phyloP scores from a whole-genome alignment of 1,284 basidiomycete genomes.

The Ustilago tritici region DNA sequence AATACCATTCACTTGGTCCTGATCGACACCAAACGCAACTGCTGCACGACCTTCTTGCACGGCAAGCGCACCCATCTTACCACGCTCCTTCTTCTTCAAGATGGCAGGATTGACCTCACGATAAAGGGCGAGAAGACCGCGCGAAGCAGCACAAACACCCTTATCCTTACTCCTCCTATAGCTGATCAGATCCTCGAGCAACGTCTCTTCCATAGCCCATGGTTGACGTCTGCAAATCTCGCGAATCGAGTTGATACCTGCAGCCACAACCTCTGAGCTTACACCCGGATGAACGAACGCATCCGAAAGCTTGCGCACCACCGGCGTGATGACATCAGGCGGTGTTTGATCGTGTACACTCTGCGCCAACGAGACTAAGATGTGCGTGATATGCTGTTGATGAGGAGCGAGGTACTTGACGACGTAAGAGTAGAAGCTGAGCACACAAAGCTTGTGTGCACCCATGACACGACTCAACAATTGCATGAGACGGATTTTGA shows the following conservation, averaged over 20 bases:
- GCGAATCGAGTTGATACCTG: conserved; percentile 92
- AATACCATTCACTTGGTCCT: conserved; percentile 80
- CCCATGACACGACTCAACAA: conserved; percentile 96
- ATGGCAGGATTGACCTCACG: conserved; percentile 94
- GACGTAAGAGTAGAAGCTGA: conserved; percentile 97
- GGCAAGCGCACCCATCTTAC: conserved; percentile 64
- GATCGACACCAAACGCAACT: conserved; percentile 82
- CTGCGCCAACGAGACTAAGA: conserved; percentile 94
- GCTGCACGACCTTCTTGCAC: conserved; percentile 52
- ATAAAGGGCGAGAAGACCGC: conserved; percentile 91
- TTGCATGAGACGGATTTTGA: conserved; percentile 97
- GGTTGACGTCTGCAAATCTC: conserved; percentile 94
- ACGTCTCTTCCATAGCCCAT: conserved; percentile 92
- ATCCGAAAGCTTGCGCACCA: conserved; percentile 89
- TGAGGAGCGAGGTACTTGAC: conserved; percentile 91
- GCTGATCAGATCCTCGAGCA: conserved; percentile 90
- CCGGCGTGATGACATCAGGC: conserved; percentile 89
- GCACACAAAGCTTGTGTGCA: conserved; percentile 89
- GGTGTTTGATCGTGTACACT: conserved; percentile 96
- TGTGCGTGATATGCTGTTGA: conserved; percentile 91
- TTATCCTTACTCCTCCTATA: conserved; percentile 97
- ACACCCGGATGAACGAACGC: conserved; percentile 99
- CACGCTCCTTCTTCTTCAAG: conserved; percentile 86
- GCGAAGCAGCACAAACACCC: conserved; percentile 86
- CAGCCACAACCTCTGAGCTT: conserved; percentile 92